Conservation (phyloP, 257 asterid genomes). For the Ligustrum vulgare region DNA sequence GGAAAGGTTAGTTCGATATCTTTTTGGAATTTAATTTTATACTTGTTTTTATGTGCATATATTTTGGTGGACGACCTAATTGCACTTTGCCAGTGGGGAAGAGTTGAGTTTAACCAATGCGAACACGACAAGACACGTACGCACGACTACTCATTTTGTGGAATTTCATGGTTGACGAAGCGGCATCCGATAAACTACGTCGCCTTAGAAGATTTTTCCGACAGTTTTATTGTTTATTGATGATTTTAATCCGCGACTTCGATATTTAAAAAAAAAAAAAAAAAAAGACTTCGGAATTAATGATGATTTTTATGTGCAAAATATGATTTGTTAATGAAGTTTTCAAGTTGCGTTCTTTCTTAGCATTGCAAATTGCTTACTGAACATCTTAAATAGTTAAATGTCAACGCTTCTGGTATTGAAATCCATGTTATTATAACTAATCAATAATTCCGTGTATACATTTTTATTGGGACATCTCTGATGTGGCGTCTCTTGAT, state of each 20-base stretch:
- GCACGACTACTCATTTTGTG: neutral
- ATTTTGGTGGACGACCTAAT: slow-evolving; percentile 20
- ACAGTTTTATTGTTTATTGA: neutral
- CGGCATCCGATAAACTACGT: neutral
- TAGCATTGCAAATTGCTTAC: neutral
- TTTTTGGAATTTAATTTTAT: neutral
- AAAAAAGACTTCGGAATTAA: neutral
- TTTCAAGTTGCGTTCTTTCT: neutral
- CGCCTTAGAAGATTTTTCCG: neutral
- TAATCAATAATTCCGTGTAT: too few relatives aligned
- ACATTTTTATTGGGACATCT: too few relatives aligned
- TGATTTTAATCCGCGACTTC: neutral
- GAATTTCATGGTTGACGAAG: neutral
- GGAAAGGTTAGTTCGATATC: slow-evolving; percentile 47
- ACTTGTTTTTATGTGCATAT: neutral
- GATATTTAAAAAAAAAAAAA: neutral
- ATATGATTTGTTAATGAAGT: neutral
- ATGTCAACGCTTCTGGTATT: slow-evolving; percentile 18
- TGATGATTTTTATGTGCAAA: neutral
- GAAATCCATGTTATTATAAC: neutral
- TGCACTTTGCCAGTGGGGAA: slow-evolving; percentile 23
- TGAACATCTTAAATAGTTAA: neutral
- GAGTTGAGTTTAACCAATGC: slow-evolving; percentile 7
- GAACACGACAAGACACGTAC: neutral
- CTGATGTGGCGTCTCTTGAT: too few relatives aligned